A percentile compares a stretch with the other conserved stretches of the same genome.
phyloP scores from a whole-genome alignment of 768 basidiomycete species.

The Erythrobasidium yunnanense region DNA sequence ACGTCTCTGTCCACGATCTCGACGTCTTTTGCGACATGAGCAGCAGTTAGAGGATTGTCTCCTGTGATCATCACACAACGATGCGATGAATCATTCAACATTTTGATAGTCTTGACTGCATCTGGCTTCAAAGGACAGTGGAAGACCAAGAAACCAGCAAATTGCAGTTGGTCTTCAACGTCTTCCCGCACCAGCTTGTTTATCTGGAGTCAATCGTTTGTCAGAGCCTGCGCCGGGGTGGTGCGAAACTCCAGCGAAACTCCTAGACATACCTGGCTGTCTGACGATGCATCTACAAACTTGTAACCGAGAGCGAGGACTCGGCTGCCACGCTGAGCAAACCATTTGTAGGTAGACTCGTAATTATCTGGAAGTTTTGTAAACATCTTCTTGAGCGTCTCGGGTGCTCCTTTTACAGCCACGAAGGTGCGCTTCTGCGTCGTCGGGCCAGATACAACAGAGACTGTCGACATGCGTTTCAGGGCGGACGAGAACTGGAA shows the following conservation, averaged over 20 bases:
- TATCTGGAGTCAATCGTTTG: slow-evolving; percentile 60
- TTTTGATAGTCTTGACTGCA: slow-evolving; percentile 77
- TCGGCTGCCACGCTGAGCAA: slow-evolving; percentile 80
- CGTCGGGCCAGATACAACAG: slow-evolving; percentile 38
- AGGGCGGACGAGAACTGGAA: slow-evolving; percentile 97
- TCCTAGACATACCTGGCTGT: slow-evolving; percentile 63
- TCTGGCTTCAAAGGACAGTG: slow-evolving; percentile 93
- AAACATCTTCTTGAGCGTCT: slow-evolving; percentile 87
- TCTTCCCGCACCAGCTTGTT: slow-evolving; percentile 72
- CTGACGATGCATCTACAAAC: slow-evolving; percentile 67
- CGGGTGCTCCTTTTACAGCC: slow-evolving; percentile 90
- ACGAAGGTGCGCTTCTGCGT: slow-evolving; percentile 38
- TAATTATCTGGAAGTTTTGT: slow-evolving; percentile 61
- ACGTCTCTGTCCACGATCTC: slow-evolving; percentile 94
- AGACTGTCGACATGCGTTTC: slow-evolving; percentile 92
- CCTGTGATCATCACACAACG: slow-evolving; percentile 99
- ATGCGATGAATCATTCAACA: slow-evolving; percentile 92
- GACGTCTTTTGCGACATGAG: slow-evolving; percentile 88
- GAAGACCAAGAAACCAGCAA: slow-evolving; percentile 97
- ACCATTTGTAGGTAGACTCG: slow-evolving; percentile 91
- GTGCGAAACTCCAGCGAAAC: no score
- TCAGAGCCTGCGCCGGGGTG: no score
- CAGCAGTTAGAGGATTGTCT: slow-evolving; percentile 92
- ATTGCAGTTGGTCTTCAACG: slow-evolving; percentile 65
- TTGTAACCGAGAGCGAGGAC: slow-evolving; percentile 85